Base-by-base conservation (phyloP, 179 eudicot genomes). In the Carnegiea gigantea region DNA sequence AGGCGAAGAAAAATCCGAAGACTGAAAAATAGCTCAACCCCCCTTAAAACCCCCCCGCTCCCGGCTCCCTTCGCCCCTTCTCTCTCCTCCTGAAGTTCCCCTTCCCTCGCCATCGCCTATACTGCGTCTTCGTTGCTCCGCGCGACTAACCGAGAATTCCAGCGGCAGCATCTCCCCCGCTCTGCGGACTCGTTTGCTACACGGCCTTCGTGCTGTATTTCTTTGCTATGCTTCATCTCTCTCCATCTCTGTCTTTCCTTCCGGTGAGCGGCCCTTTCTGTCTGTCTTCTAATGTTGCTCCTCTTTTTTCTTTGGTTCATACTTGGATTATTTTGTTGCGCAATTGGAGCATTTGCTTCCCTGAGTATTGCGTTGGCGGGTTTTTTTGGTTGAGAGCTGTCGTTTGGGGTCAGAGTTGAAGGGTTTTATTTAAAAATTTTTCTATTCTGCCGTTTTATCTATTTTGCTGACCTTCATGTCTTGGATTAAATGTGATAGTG, bases 141-240 rank as follows among this genome's bases (percentile, higher is more conserved):
- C 18, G 68, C 68, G 13, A 28, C 15, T 4, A 67, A 12, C 71
- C 33, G 38, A 10, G 18, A 67, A 67, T 40, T 24, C 71, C 5
- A 14, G 14, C 15, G 30, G 17, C 71, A 67, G 18, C 40, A 28
- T 2, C 71, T 9, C 17, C 36, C 33, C 70, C 71, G 18, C 9
- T 2, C 71, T 67, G 1, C 71, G 38, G 9, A 1, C 71, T 24
- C 10, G 33, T 28, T 0, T 28, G 8, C 8, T n/a, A 62, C 30
- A 62, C 30, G 62, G 7, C 57, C 10, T 44, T 79, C 24, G 5
- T 33, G 14, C 54, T 71, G 44, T 14, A 10, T 0, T 14, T 65
- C 44, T 51, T 80, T 67, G 62, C 67, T 44, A 80, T 80, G 78
- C 83, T 80, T 64, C 83, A 48, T 75, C 57, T 74, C 8, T 80